Evolutionary conservation across 495 filamentous ascomycete genomes (phyloP).

Genomic region (Clavariopsis aquatica): DNA sequence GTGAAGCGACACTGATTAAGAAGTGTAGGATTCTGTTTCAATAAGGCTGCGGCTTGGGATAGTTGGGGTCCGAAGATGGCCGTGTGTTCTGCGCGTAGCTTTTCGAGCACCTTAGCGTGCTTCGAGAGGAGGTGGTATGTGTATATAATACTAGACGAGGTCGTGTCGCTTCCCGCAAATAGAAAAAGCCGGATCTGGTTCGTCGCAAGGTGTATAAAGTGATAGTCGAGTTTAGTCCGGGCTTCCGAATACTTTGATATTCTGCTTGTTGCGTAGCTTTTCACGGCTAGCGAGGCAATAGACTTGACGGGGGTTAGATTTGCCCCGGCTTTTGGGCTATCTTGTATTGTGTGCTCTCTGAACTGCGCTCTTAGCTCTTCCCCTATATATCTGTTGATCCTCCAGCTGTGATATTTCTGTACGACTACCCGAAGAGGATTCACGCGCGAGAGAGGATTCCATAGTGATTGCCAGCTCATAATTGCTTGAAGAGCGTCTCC

Average conservation of each 20-base stretch:
- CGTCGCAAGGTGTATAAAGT: slow-evolving; percentile 9
- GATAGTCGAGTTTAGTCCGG: neutral
- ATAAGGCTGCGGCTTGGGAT: neutral
- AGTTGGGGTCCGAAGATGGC: slow-evolving; percentile 9
- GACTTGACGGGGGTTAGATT: no score
- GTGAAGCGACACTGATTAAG: slow-evolving; percentile 28
- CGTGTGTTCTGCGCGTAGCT: slow-evolving; percentile 20
- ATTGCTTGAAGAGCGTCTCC: slow-evolving; percentile 5
- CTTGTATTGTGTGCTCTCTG: no score
- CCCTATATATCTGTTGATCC: no score
- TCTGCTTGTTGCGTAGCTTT: slow-evolving; percentile 8
- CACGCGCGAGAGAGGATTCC: slow-evolving; percentile 16
- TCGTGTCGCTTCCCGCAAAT: slow-evolving; percentile 56
- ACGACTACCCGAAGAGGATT: slow-evolving; percentile 15
- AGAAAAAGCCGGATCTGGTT: slow-evolving; percentile 45
- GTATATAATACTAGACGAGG: slow-evolving; percentile 47
- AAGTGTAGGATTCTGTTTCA: slow-evolving; percentile 21
- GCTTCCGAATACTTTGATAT: neutral
- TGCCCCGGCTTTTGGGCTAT: no score
- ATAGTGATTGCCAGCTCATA: slow-evolving; percentile 20
- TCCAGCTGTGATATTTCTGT: neutral
- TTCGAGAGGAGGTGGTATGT: slow-evolving; percentile 52
- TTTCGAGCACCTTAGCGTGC: slow-evolving; percentile 42
- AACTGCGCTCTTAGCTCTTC: no score
- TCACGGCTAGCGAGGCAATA: slow-evolving; percentile 13